These are phyloP conservation scores for Lindgomyces ingoldianus DNA, from an alignment of 495 filamentous ascomycete genomes.

Conservation along the genomic window DNA sequence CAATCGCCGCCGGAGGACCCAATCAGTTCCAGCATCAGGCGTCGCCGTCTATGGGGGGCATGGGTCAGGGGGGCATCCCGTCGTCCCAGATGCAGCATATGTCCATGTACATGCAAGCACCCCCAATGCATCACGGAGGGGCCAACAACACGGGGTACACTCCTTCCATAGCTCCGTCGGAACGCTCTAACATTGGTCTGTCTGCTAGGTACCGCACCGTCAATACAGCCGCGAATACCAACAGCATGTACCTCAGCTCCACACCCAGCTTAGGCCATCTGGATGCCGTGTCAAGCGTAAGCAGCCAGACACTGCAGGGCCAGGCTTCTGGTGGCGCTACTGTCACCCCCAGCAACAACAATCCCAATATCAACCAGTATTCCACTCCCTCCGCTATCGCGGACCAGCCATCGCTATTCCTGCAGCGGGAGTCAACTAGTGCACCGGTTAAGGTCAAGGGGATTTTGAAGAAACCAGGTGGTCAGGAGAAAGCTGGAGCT, in stretches of 20 bases:
- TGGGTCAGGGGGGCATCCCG: not conserved
- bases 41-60: too few species aligned
- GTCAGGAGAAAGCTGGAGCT: not conserved
- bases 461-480: constrained; percentile 26
- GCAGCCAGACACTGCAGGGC: constrained; percentile 26
- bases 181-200: constrained; percentile 88
- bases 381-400: too few species aligned
- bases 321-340: constrained; percentile 24
- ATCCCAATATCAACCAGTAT: too few species aligned
- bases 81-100: not conserved
- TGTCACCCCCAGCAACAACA: not conserved
- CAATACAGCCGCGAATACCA: too few species aligned
- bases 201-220: constrained; percentile 93
- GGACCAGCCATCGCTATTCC: too few species aligned
- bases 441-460: too few species aligned
- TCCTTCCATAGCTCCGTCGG: constrained; percentile 83
- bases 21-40: too few species aligned
- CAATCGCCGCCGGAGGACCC: too few species aligned
- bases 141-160: constrained; percentile 53
- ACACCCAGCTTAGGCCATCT: too few species aligned
- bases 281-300: constrained; percentile 10
- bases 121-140: not conserved
- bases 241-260: not conserved
- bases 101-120: too few species aligned
- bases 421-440: too few species aligned